Base-by-base conservation (phyloP, 2,329 filamentous ascomycete genomes). In the Xylariaceae sp. region DNA sequence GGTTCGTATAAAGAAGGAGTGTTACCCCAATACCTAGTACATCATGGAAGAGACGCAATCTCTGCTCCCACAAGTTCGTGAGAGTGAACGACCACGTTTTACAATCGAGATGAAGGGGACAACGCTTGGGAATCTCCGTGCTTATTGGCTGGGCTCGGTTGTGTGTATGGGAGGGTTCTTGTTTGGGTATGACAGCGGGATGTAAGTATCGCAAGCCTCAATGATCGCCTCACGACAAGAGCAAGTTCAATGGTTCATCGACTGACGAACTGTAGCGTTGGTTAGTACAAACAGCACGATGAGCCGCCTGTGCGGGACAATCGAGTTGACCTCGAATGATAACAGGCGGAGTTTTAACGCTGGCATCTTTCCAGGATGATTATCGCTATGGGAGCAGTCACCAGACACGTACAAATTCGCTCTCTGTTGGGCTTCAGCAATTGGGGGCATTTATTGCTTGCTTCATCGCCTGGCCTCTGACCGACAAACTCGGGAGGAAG, bases 161-260 rank as follows among this genome's bases (percentile, higher is more conserved):
- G 76, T 81, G 12, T 83, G 79, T 61, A 77, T 80, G 60, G 80
- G 79, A 6, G 80, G 80, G 0, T 79, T 80, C 59, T 64, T 79
- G 1, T 76, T 79, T 50, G 76, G 75, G 40, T 79, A 78, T 61
- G 75, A 78, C 58, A 72, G 68, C 50, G 75, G 76, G 54, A 77
- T 77, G 58, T 69, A 47, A 67, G 68, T 65, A 40, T 59, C 14
- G 48, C 37, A 19, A 49, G 49, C 20, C 14, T 21, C 23, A 12
- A 5, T 3, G n/a, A n/a, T n/a, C n/a, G n/a, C n/a, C n/a, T n/a
- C n/a, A n/a, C n/a, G n/a, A n/a, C n/a, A n/a, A n/a, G 4, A 2
- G 10, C 20, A 23, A 40, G 29, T 23, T 29, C 50, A 19, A 52
- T 20, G 12, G 50, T 60, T 12, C 37, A 23, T 54, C 56, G 52